Conservation (phyloP, 2,329 filamentous ascomycete species). For the Beauveria bassiana region DNA sequence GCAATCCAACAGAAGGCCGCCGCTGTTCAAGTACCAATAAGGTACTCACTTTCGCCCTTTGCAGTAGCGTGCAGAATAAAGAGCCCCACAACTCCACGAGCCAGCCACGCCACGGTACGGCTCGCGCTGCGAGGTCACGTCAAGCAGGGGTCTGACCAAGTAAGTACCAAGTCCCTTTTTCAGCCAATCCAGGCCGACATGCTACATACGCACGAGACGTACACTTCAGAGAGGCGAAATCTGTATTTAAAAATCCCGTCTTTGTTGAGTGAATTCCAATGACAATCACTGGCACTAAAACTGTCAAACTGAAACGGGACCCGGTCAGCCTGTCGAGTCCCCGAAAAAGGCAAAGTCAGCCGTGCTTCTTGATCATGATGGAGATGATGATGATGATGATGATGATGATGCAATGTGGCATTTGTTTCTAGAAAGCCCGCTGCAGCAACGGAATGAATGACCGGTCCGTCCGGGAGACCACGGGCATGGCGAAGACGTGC, state of each 20-base stretch:
- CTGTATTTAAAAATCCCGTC: background rate
- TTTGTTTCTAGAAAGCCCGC: constrained; percentile 2
- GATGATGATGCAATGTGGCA: constrained; percentile 7
- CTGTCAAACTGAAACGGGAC: too few species aligned
- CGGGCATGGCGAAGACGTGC: background rate
- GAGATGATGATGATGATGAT: too few species aligned
- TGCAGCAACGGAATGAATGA: constrained; percentile 4
- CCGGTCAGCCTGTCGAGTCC: too few species aligned
- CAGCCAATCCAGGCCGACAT: too few species aligned
- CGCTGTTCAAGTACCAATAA: too few species aligned
- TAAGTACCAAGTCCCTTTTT: background rate
- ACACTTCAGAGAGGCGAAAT: background rate
- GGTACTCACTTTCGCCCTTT: background rate
- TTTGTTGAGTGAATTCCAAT: background rate
- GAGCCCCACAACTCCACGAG: constrained; percentile 1
- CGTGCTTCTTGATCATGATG: background rate
- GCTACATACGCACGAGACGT: background rate
- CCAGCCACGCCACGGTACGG: constrained; percentile 8
- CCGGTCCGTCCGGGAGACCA: constrained; percentile 1
- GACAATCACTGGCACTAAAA: background rate
- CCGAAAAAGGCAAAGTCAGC: background rate
- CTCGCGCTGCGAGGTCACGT: background rate
- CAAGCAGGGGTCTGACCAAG: background rate
- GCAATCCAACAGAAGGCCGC: too few species aligned
- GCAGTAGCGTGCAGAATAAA: background rate